Percentiles rank a stretch among this genome's conserved stretches.
Conservation (phyloP, 768 basidiomycete genomes). For the Suillus hirtellus region DNA sequence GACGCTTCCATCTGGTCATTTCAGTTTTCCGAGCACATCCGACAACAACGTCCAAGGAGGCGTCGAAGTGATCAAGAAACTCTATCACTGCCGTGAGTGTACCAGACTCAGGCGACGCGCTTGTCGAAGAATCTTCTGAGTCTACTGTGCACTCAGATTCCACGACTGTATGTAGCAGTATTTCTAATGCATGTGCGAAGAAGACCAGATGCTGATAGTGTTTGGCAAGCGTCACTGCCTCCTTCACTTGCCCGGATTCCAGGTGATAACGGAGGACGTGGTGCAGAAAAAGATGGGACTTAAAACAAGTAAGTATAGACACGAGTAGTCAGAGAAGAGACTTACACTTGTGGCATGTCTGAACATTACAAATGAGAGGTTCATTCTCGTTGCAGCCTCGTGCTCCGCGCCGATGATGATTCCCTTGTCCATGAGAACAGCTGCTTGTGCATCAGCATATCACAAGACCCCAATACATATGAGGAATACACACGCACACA, state of each 20-base stretch:
- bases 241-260: slow-evolving; percentile 55
- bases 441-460: slow-evolving; percentile 40
- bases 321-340: slow-evolving; percentile 17
- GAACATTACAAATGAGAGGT: slow-evolving; percentile 88
- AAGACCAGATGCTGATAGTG: slow-evolving; percentile 88
- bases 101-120: neutral
- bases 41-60: slow-evolving; percentile 88
- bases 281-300: slow-evolving; percentile 95
- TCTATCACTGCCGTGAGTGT: slow-evolving; percentile 73
- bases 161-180: slow-evolving; percentile 89
- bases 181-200: slow-evolving; percentile 92
- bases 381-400: slow-evolving; percentile 73
- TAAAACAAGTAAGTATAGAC: slow-evolving; percentile 3
- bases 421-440: slow-evolving; percentile 98
- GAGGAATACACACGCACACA: slow-evolving; percentile 59
- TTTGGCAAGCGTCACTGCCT: slow-evolving; percentile 83
- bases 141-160: slow-evolving; percentile 70
- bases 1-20: slow-evolving; percentile 81
- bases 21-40: slow-evolving; percentile 97
- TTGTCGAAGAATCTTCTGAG: slow-evolving; percentile 27
- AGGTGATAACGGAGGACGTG: slow-evolving; percentile 87
- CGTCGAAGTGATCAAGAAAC: slow-evolving; percentile 94
- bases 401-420: slow-evolving; percentile 97
- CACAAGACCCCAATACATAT: slow-evolving; percentile 1
- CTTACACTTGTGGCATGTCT: slow-evolving; percentile 87